Evolutionary conservation across 2,329 filamentous ascomycete species (phyloP), one percentile per base, ranked within the genome.

Genomic region (Emergomyces pasteurianus): DNA sequence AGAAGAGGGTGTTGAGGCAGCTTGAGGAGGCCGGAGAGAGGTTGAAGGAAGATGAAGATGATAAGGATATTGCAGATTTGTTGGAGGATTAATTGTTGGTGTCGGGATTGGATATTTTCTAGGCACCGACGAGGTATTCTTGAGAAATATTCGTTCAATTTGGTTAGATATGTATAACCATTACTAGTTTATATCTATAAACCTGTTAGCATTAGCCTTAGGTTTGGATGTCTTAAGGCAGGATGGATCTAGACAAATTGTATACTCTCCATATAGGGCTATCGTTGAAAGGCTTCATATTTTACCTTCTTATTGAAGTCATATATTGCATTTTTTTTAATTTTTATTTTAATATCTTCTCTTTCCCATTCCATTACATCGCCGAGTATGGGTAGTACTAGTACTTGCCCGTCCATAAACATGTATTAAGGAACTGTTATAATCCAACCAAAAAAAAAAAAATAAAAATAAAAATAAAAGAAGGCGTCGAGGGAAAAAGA

Each of bases 41-140:
- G 75, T 73, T 75, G 65, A 80, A 83, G 67, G 84, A 86, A 66
- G 83, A 86, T 62, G 80, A 88, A 65, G 84, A 87, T 63, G 86
- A 90, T 72, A 87, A 88, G 75, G 87, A 91, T 71, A 87, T 92
- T 66, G 82, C 85, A 70, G 86, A 91, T 73, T 84, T 87, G 67
- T 73, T 91, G 71, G 79, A 83, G 67, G 80, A 84, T 69, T 81
- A 71, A 75, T 43, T 50, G 26, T 16, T 23, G 21, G 40, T 3
- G 21, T 58, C 23, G 23, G 23, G 8, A n/a, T 42, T 36, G 31
- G 31, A 38, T 49, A 21, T 21, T 49, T 49, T 49, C 23, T 49
- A 49, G 14, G 46, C 18, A 18, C 2, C 3, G 46, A 31, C 31
- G 46, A 49, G 46, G 12, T 38, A 38, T 38, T 38, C 31, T 16